These are phyloP conservation scores for Trichoderma endophyticum DNA, from an alignment of 2,329 filamentous ascomycete genomes.

Conservation along the genomic window DNA sequence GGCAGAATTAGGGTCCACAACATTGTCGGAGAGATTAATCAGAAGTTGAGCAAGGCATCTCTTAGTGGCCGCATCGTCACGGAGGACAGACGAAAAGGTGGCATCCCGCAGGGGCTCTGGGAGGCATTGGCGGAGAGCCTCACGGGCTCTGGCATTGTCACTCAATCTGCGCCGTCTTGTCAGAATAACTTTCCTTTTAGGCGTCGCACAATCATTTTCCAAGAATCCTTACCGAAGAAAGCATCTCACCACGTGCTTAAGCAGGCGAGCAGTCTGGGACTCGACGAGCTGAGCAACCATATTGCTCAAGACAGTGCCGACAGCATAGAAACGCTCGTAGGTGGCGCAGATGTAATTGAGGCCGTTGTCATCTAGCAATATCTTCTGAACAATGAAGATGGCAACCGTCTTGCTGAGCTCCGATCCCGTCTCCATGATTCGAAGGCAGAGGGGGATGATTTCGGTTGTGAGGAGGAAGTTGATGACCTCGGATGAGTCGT, in stretches of 20 bases:
- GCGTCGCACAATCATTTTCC: neutral
- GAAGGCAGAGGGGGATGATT: slow-evolving; percentile 94
- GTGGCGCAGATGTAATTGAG: slow-evolving; percentile 98
- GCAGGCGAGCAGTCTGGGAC: slow-evolving; percentile 89
- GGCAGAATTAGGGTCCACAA: slow-evolving; percentile 50
- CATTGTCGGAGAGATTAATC: slow-evolving; percentile 92
- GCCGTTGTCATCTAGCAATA: slow-evolving; percentile 91
- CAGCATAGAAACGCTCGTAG: slow-evolving; percentile 96
- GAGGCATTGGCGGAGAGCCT: slow-evolving; percentile 91
- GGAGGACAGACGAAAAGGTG: slow-evolving; percentile 92
- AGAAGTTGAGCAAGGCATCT: slow-evolving; percentile 94
- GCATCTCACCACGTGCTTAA: slow-evolving; percentile 97
- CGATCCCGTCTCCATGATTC: slow-evolving; percentile 98
- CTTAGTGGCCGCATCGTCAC: slow-evolving; percentile 96
- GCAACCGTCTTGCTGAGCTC: slow-evolving; percentile 98
- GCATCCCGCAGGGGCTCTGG: slow-evolving; percentile 98
- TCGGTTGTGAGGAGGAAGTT: slow-evolving; percentile 98
- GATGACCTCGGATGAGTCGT: slow-evolving; percentile 97
- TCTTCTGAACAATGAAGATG: slow-evolving; percentile 99
- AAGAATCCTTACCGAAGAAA: slow-evolving; percentile 73
- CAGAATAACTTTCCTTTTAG: slow-evolving; percentile 15
- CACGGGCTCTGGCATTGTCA: slow-evolving; percentile 91
- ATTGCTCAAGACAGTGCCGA: slow-evolving; percentile 94
- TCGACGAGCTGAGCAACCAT: slow-evolving; percentile 98
- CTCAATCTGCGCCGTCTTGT: slow-evolving; percentile 62